Percentiles rank a stretch among this genome's conserved stretches.
phyloP scores from a whole-genome alignment of 768 basidiomycete genomes.

The Trametes elegans region DNA sequence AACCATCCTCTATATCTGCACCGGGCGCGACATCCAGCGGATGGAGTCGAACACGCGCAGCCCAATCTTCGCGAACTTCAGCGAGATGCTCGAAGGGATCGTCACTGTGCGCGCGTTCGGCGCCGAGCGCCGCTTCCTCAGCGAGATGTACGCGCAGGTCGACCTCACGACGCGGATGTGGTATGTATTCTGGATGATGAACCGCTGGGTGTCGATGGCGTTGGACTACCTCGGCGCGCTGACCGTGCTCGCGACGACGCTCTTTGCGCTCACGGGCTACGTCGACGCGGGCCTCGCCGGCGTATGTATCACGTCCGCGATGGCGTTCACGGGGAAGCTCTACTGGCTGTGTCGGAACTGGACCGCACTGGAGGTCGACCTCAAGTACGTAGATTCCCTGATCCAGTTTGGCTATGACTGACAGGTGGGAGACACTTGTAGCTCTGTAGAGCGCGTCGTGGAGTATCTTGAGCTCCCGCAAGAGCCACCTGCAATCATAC shows the following conservation, averaged over 20 bases:
- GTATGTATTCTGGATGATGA: slow-evolving; percentile 89
- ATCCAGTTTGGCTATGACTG: not conserved
- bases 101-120: slow-evolving; percentile 94
- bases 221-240: slow-evolving; percentile 78
- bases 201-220: slow-evolving; percentile 79
- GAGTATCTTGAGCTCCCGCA: slow-evolving; percentile 91
- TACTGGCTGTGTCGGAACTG: slow-evolving; percentile 51
- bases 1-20: slow-evolving; percentile 71
- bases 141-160: slow-evolving; percentile 68
- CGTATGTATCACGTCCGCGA: slow-evolving; percentile 74
- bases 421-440: too few species aligned
- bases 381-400: slow-evolving; percentile 51
- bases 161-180: slow-evolving; percentile 85
- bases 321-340: slow-evolving; percentile 52
- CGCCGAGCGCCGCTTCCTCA: slow-evolving; percentile 74
- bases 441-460: slow-evolving; percentile 87
- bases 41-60: slow-evolving; percentile 90
- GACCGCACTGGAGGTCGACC: slow-evolving; percentile 66
- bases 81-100: slow-evolving; percentile 81
- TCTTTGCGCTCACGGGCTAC: slow-evolving; percentile 69
- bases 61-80: slow-evolving; percentile 82
- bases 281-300: slow-evolving; percentile 62
- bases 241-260: slow-evolving; percentile 69
- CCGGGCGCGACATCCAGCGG: slow-evolving; percentile 79
- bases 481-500: slow-evolving; percentile 77